Conservation (phyloP, 305 asterid species). For the Coffea humblotiana region DNA sequence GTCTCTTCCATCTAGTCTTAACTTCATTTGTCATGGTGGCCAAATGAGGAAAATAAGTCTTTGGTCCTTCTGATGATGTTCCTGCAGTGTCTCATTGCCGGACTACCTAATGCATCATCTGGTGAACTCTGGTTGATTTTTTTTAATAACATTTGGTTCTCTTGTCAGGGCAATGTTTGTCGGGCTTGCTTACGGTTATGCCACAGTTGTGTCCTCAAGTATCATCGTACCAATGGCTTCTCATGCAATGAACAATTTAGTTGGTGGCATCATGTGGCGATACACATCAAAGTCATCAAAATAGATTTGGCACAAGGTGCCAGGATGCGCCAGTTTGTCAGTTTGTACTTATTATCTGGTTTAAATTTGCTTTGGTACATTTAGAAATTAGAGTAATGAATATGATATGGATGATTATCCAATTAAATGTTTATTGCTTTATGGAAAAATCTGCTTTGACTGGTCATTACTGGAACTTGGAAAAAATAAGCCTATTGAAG, state of each 20-base stretch:
- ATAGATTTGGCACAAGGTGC: constrained; percentile 21
- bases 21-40: neutral
- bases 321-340: neutral
- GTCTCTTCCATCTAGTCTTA: neutral
- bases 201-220: constrained; percentile 56
- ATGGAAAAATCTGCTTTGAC: too few relatives aligned
- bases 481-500: too few relatives aligned
- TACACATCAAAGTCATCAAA: constrained; percentile 48
- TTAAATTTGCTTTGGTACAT: neutral
- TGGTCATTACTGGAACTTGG: too few relatives aligned
- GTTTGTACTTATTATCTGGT: neutral
- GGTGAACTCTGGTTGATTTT: neutral
- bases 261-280: constrained; percentile 74
- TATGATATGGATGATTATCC: too few relatives aligned
- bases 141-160: neutral
- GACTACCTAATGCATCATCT: too few relatives aligned
- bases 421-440: too few relatives aligned
- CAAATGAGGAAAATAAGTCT: too few relatives aligned
- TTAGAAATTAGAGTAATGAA: too few relatives aligned
- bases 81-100: neutral
- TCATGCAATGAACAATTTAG: constrained; percentile 78
- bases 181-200: constrained; percentile 73
- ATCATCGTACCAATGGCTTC: constrained; percentile 76
- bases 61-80: neutral
- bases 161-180: constrained; percentile 81